A percentile compares a stretch with the other conserved stretches of the same genome.
These are phyloP conservation scores for Auriscalpium vulgare DNA, from an alignment of 768 basidiomycete genomes.

Conservation along the genomic window DNA sequence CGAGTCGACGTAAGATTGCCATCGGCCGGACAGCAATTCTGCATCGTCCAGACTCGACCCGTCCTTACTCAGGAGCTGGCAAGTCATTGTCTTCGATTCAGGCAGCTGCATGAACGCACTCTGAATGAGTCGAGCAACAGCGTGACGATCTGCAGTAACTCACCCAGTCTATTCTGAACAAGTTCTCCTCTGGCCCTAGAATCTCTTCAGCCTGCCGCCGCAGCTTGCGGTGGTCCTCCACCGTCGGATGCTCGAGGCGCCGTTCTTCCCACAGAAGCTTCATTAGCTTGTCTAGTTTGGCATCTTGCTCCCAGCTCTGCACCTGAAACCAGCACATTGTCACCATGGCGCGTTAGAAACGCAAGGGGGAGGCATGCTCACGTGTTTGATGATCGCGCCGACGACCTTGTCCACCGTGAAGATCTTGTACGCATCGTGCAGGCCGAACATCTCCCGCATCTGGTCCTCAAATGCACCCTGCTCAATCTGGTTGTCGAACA, in stretches of 20 bases:
- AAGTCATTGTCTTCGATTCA: slow-evolving; percentile 55
- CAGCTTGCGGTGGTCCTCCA: slow-evolving; percentile 64
- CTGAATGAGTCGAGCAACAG: not conserved
- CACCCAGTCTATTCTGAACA: slow-evolving; percentile 81
- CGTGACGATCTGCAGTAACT: slow-evolving; percentile 11
- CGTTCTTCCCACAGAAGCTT: slow-evolving; percentile 67
- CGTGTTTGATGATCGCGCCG: slow-evolving; percentile 84
- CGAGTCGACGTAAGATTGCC: slow-evolving; percentile 74
- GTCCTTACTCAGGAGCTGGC: slow-evolving; percentile 75
- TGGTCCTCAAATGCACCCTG: slow-evolving; percentile 84
- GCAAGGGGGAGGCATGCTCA: slow-evolving; percentile 21
- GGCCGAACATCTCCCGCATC: slow-evolving; percentile 81
- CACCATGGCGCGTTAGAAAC: not conserved
- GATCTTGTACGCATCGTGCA: slow-evolving; percentile 75
- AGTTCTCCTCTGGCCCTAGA: slow-evolving; percentile 67
- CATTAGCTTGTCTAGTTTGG: slow-evolving; percentile 64
- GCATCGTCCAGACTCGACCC: slow-evolving; percentile 70
- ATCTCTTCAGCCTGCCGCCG: slow-evolving; percentile 63
- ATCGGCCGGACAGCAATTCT: slow-evolving; percentile 66
- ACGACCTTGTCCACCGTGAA: slow-evolving; percentile 94
- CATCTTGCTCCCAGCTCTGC: slow-evolving; percentile 59
- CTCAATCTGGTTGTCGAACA: slow-evolving; percentile 92
- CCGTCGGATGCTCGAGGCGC: slow-evolving; percentile 46
- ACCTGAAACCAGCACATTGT: slow-evolving; percentile 29
- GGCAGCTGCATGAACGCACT: slow-evolving; percentile 38